Conservation (phyloP, 371 early-diverging fungal genomes). For the Mortierella sp. region DNA sequence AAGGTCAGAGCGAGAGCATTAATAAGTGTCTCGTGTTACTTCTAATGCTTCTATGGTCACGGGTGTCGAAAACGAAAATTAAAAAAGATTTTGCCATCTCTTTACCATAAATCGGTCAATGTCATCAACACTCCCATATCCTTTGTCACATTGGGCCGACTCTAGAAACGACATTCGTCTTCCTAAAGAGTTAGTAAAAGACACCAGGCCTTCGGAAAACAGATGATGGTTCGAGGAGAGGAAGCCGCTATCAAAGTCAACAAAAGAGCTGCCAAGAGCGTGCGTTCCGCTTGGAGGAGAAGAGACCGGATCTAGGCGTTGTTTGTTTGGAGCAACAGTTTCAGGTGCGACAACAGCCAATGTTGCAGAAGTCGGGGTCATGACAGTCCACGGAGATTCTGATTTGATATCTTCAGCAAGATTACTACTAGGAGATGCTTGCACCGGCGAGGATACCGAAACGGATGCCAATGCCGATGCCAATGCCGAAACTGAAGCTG, state of each 20-base stretch:
- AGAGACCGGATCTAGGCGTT: no score
- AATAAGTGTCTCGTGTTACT: not conserved
- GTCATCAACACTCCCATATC: constrained; percentile 21
- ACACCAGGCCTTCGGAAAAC: constrained; percentile 6
- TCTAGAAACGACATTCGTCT: constrained; percentile 14
- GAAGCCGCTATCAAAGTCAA: constrained; percentile 38
- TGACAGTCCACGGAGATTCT: no score
- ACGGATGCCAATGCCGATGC: no score
- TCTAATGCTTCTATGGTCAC: no score
- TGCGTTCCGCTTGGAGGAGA: no score
- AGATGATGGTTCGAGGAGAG: constrained; percentile 26
- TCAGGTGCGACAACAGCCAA: no score
- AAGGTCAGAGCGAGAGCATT: not conserved
- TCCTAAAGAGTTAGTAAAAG: not conserved
- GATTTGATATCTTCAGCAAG: no score
- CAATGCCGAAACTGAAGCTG: no score
- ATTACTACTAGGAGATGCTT: no score
- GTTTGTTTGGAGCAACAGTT: no score
- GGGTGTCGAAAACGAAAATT: not conserved
- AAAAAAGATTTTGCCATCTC: not conserved
- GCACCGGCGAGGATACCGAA: no score
- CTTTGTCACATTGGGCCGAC: constrained; percentile 6
- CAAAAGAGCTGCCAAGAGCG: constrained; percentile 15
- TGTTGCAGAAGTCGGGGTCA: no score
- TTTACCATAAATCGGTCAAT: constrained; percentile 44